Evolutionary conservation across 257 asterid species (phyloP), one percentile per base, ranked within the genome.

Genomic region (Nicotiana knightiana): DNA sequence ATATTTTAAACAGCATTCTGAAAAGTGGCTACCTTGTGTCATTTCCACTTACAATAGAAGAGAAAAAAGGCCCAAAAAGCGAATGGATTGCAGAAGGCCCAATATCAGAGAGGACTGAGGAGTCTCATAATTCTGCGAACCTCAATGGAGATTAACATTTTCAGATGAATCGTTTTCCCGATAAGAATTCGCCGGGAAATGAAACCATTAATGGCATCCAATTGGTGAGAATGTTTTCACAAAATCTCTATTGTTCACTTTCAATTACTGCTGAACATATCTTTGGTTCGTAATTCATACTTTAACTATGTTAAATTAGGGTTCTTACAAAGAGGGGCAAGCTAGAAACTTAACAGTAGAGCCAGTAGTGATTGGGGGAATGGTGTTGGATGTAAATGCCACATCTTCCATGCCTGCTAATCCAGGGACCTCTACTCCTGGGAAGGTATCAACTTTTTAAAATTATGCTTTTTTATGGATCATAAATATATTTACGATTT

Each of bases 381-480:
- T 96, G 99, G 95, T 96, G 77, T 90, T 96, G 82, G 99, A 96
- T 85, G 91, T 93, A 79, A 85, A 93, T 83, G 97, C 93, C 67
- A 88, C 88, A 26, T 93, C 99, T 88, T 88, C 88, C 55, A 80
- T 79, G 26, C 85, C 84, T 85, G 90, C 92, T 82, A 91, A 89
- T 83, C 93, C 91, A 54, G 39, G 99, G 84, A 96, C 98, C 81
- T 94, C 98, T 15, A 92, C 97, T 76, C 98, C 99, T 13, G 99
- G 99, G 73, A 92, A 92, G 96, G 98, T 96, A 68, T 80, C 43
- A 82, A 9, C 13, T 11, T 37, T n/a, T 24, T 16, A 37, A 8
- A 63, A 13, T 12, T 55, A 18, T 58, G 26, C 4, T 16, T n/a
- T 80, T 35, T 30, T 30, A 4, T 63, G n/a, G 32, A 46, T 46